phyloP scores from a whole-genome alignment of 2,329 filamentous ascomycete species.

The Monilinia polystroma region DNA sequence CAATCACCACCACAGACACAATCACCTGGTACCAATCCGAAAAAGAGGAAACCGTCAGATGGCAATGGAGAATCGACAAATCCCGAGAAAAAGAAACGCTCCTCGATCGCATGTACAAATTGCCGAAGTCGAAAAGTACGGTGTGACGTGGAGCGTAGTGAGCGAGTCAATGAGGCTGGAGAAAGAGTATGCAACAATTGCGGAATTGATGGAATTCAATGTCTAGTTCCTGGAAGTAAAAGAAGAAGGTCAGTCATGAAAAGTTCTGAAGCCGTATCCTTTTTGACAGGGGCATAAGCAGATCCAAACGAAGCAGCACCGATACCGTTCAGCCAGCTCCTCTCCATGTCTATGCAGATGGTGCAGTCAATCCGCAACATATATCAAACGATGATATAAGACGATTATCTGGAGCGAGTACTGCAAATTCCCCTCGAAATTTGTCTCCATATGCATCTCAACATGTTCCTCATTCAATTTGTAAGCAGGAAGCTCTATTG shows the following conservation, averaged over 20 bases:
- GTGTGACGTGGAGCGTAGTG: conserved; percentile 85
- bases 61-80: conserved; percentile 34
- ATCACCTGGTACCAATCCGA: conserved; percentile 23
- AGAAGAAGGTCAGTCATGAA: conserved; percentile 55
- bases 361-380: conserved; percentile 33
- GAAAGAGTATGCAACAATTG: conserved; percentile 39
- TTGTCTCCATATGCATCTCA: conserved; percentile 11
- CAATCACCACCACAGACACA: neutral
- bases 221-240: conserved; percentile 60
- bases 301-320: conserved; percentile 6
- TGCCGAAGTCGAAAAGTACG: conserved; percentile 88
- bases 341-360: neutral
- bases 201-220: conserved; percentile 49
- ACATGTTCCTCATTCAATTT: conserved; percentile 39
- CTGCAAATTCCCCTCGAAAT: neutral
- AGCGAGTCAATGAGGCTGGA: conserved; percentile 35
- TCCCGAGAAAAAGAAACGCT: conserved; percentile 75
- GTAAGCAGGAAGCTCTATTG: conserved; percentile 31
- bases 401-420: neutral
- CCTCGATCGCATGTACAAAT: conserved; percentile 87
- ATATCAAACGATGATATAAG: conserved; percentile 32
- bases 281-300: neutral
- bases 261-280: neutral
- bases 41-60: conserved; percentile 33
- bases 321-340: neutral